A percentile compares a stretch with the other conserved stretches of the same genome.
These are phyloP conservation scores for Diplodia scrobiculata DNA, from an alignment of 2,329 filamentous ascomycete genomes.

Conservation along the genomic window DNA sequence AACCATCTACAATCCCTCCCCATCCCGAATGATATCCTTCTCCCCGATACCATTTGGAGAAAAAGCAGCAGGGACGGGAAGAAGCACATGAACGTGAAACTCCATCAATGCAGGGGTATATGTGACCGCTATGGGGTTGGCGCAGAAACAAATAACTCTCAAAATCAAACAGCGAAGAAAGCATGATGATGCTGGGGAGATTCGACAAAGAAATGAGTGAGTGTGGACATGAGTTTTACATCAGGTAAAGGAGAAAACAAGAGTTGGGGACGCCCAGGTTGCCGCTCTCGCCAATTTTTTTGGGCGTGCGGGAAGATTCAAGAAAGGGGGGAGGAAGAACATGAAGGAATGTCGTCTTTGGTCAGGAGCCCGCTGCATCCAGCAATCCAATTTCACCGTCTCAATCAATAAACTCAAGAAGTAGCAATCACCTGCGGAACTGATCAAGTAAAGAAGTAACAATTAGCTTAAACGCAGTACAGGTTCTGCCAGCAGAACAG, in stretches of 20 bases:
- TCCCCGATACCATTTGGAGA: background rate
- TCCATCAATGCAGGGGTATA: conserved; percentile 28
- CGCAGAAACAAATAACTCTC: background rate
- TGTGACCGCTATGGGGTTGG: conserved; percentile 21
- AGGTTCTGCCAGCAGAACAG: background rate
- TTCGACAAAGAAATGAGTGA: conserved; percentile 10
- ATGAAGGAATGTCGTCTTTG: conserved; percentile 4
- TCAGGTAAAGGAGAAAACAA: background rate
- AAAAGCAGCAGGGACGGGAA: conserved; percentile 9
- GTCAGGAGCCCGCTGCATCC: conserved; percentile 5
- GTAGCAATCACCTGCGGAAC: conserved; percentile 18
- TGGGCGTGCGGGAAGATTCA: background rate
- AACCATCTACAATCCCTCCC: conserved; percentile 16
- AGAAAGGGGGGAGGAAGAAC: conserved; percentile 4
- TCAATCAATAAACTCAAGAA: conserved; percentile 15
- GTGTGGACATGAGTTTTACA: conserved; percentile 11
- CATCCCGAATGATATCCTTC: background rate
- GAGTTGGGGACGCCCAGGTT: conserved; percentile 14
- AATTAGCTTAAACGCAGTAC: background rate
- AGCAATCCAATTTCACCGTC: conserved; percentile 23
- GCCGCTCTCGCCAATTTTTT: background rate
- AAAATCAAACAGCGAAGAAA: background rate
- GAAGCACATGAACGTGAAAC: conserved; percentile 18
- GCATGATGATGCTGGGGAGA: background rate
- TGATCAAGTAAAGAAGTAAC: background rate